Evolutionary conservation across 257 asterid species (phyloP).

Genomic region (Penstemon barbatus): DNA sequence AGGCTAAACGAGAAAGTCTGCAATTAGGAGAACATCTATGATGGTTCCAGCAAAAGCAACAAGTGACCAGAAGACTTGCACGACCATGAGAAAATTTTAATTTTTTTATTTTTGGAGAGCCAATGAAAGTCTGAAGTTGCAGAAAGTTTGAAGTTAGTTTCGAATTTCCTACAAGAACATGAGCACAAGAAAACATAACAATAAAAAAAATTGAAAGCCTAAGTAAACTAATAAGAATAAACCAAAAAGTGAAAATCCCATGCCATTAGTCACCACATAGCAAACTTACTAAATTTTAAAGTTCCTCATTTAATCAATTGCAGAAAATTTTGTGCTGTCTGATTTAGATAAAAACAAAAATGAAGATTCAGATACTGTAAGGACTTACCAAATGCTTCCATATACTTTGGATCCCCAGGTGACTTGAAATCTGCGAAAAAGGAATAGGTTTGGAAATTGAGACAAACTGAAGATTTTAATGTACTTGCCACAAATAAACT

Average conservation of each 20-base stretch:
- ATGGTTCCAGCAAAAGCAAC: conserved; percentile 7
- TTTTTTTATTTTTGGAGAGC: no score
- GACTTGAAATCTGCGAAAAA: conserved; percentile 80
- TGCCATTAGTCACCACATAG: conserved; percentile 15
- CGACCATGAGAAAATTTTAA: no score
- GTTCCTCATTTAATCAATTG: not conserved
- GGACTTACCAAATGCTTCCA: conserved; percentile 92
- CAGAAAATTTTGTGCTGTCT: conserved; percentile 11
- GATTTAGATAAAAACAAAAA: conserved; percentile 10
- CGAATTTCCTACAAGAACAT: not conserved
- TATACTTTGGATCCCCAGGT: conserved; percentile 76
- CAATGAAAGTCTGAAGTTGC: not conserved
- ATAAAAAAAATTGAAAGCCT: not conserved
- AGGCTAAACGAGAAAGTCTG: conserved; percentile 2
- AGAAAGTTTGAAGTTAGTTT: not conserved
- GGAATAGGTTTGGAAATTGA: conserved; percentile 20
- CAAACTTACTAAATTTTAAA: not conserved
- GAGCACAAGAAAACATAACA: not conserved
- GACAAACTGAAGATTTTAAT: not conserved
- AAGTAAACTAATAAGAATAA: not conserved
- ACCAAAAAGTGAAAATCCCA: not conserved
- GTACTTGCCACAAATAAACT: conserved; percentile 10
- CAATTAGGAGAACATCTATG: not conserved
- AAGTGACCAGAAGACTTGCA: not conserved
- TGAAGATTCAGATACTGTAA: conserved; percentile 23